Conservation (phyloP, 495 filamentous ascomycete genomes). For the Xylaria sp. region DNA sequence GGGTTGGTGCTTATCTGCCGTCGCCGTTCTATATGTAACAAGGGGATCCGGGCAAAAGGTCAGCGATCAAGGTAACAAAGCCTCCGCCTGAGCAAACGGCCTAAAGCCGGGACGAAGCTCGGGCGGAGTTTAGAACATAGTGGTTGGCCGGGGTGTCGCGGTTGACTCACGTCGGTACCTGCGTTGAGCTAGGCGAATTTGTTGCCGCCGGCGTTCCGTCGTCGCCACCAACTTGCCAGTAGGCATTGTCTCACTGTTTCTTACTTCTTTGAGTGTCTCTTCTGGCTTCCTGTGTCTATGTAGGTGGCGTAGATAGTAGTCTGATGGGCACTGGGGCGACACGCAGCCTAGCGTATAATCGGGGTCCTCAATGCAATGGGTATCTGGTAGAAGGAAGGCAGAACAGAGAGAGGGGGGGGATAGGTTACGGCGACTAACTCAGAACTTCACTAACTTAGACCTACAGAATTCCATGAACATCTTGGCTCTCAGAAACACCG, state of each 20-base stretch:
- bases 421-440: not conserved
- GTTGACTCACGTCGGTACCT: conserved; percentile 32
- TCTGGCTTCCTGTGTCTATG: not conserved
- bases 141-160: conserved; percentile 4
- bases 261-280: not conserved
- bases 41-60: not conserved
- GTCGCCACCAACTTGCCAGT: not conserved
- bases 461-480: not conserved
- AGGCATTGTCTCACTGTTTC: not conserved
- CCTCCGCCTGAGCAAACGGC: not conserved
- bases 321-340: not conserved
- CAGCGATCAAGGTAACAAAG: not conserved
- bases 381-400: not conserved
- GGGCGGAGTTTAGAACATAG: not conserved
- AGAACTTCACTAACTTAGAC: not conserved
- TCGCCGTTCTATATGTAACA: conserved; percentile 6
- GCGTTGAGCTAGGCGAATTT: conserved; percentile 36
- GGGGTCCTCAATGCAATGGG: not conserved
- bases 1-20: not conserved
- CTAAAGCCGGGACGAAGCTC: not conserved
- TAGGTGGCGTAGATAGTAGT: not conserved
- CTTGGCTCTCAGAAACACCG: not conserved
- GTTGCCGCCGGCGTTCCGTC: conserved; percentile 30
- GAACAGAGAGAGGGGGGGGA: not conserved
- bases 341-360: not conserved